These are phyloP conservation scores for Dactylonectria estremocensis DNA, from an alignment of 2,329 filamentous ascomycete species.

Conservation along the genomic window DNA sequence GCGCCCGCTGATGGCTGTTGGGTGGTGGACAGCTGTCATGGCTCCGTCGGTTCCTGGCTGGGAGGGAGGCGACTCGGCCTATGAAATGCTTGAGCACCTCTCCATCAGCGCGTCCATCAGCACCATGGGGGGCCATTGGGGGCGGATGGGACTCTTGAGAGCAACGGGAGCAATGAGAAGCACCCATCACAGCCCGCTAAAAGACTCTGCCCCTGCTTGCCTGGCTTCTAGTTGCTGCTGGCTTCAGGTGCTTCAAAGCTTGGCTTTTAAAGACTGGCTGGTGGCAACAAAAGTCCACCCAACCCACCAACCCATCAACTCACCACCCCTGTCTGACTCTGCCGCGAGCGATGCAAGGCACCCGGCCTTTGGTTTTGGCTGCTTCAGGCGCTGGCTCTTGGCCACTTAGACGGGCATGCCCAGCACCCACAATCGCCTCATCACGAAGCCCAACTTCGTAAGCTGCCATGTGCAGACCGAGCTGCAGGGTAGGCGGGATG, in stretches of 20 bases:
- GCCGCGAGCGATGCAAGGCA: slow-evolving; percentile 24
- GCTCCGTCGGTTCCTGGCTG: slow-evolving; percentile 31
- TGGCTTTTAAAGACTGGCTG: not conserved
- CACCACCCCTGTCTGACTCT: slow-evolving; percentile 16
- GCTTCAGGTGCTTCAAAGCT: not conserved
- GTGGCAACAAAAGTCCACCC: slow-evolving; percentile 1
- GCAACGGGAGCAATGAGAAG: slow-evolving; percentile 14
- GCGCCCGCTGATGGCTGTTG: not conserved
- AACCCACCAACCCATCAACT: not conserved
- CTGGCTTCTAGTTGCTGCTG: slow-evolving; percentile 6
- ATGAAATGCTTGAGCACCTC: slow-evolving; percentile 39
- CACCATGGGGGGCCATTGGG: slow-evolving; percentile 24
- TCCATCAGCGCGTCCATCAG: slow-evolving; percentile 32
- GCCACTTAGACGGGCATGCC: slow-evolving; percentile 13
- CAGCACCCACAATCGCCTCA: slow-evolving; percentile 25
- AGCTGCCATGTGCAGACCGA: not conserved
- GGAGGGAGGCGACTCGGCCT: slow-evolving; percentile 35
- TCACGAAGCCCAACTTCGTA: slow-evolving; percentile 24
- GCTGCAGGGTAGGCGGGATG: slow-evolving; percentile 20
- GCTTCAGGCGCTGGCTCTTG: slow-evolving; percentile 17
- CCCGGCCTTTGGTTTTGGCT: slow-evolving; percentile 13
- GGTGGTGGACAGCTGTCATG: slow-evolving; percentile 32
- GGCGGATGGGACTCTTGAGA: slow-evolving; percentile 25
- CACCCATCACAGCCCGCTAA: slow-evolving; percentile 7
- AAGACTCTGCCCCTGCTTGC: slow-evolving; percentile 12